A percentile compares a stretch with the other conserved stretches of the same genome.
Evolutionary conservation across 768 basidiomycete genomes (phyloP).

Genomic region (Lactifluus rugatus): DNA sequence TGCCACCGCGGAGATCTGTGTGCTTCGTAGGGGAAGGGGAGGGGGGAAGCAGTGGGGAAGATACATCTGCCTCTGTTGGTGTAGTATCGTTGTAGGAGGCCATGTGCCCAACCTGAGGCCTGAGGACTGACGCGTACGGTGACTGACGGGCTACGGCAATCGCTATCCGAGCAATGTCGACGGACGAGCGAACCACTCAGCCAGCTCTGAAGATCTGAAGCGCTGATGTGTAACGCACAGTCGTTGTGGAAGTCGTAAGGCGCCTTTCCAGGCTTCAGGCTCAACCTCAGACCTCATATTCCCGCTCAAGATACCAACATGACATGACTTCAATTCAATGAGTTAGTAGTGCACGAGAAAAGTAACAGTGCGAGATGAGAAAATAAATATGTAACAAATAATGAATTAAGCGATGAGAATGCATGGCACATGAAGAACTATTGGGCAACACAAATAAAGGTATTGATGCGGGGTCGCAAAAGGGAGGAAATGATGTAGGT

Average conservation of each 20-base stretch:
- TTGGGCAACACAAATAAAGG: conserved; percentile 5
- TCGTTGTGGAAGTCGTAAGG: too few relatives aligned
- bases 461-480: conserved; percentile 12
- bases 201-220: too few relatives aligned
- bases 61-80: conserved; percentile 1
- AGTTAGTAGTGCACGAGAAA: background rate
- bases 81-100: background rate
- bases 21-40: background rate
- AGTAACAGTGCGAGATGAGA: background rate
- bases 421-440: conserved; percentile 4
- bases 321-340: background rate
- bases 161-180: too few relatives aligned
- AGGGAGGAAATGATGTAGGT: background rate
- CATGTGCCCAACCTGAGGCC: background rate
- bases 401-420: conserved; percentile 2
- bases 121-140: too few relatives aligned
- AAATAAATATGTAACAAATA: conserved; percentile 8
- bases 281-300: background rate
- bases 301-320: background rate
- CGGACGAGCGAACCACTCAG: background rate
- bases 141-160: too few relatives aligned
- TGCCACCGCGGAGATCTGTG: conserved; percentile 11
- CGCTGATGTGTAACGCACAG: too few relatives aligned
- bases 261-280: background rate
- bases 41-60: conserved; percentile 7